Conservation (phyloP, 2,329 filamentous ascomycete genomes). For the Aspergillus arachidicola region DNA sequence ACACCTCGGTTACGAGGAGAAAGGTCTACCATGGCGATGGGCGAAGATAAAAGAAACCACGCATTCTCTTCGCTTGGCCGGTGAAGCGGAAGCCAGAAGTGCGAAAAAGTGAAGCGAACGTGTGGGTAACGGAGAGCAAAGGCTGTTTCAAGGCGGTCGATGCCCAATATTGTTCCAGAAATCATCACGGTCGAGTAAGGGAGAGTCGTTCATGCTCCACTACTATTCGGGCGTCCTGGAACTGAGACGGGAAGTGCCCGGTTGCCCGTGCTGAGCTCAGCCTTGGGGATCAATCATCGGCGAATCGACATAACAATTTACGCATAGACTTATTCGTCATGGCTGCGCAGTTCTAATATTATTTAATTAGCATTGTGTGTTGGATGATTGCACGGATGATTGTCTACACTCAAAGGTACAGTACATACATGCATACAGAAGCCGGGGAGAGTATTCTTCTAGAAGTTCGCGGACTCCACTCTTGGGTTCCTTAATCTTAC, state of each 20-base stretch:
- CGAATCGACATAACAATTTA: neutral
- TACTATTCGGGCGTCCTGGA: constrained; percentile 1
- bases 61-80: neutral
- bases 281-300: neutral
- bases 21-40: neutral
- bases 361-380: neutral
- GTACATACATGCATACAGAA: neutral
- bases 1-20: neutral
- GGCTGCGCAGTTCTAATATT: neutral
- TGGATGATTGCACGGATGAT: neutral
- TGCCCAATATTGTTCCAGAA: neutral
- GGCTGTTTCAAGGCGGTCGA: constrained; percentile 4
- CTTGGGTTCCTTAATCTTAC: constrained; percentile 15
- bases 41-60: constrained; percentile 10
- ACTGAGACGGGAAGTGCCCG: constrained; percentile 4
- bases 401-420: constrained; percentile 1
- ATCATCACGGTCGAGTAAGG: neutral
- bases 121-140: neutral
- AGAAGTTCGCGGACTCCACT: constrained; percentile 17
- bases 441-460: constrained; percentile 6
- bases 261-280: constrained; percentile 4
- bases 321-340: neutral
- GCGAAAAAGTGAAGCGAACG: constrained; percentile 2
- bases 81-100: neutral
- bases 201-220: neutral